phyloP scores from a whole-genome alignment of 129 eudicot species.

The Apium graveolens region DNA sequence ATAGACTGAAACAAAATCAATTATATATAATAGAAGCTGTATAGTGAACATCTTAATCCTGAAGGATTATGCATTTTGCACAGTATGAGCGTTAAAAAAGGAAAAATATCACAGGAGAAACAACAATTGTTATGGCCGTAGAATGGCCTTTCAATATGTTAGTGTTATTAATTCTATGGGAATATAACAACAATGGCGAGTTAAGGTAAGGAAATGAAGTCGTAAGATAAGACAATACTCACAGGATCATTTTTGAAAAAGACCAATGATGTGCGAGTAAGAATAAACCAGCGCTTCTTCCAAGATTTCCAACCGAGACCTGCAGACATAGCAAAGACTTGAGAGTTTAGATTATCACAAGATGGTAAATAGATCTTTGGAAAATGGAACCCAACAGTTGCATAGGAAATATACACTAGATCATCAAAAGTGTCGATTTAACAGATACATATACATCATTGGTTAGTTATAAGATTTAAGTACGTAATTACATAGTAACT shows the following conservation, averaged over 20 bases:
- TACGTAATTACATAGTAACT: not conserved
- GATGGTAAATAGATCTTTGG: not conserved
- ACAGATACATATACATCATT: not conserved
- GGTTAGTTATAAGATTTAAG: not conserved
- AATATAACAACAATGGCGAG: not conserved
- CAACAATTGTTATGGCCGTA: not conserved
- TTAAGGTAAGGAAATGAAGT: constrained; percentile 1
- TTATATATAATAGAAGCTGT: not conserved
- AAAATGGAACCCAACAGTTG: not conserved
- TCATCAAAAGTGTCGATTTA: not conserved
- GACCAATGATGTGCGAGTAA: constrained; percentile 93
- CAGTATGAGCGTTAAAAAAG: not conserved
- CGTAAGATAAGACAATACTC: constrained; percentile 24
- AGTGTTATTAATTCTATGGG: not conserved
- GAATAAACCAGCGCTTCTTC: constrained; percentile 99
- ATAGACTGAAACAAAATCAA: constrained; percentile 2
- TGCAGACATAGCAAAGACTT: constrained; percentile 22
- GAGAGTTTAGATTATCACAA: not conserved
- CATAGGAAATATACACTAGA: not conserved
- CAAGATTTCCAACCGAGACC: constrained; percentile 98
- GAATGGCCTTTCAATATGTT: not conserved
- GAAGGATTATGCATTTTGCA: not conserved
- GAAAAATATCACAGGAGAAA: not conserved
- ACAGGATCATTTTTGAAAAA: constrained; percentile 97
- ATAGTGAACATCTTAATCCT: not conserved